These are phyloP conservation scores for Escovopsis weberi DNA, from an alignment of 2,329 filamentous ascomycete genomes.

Conservation along the genomic window DNA sequence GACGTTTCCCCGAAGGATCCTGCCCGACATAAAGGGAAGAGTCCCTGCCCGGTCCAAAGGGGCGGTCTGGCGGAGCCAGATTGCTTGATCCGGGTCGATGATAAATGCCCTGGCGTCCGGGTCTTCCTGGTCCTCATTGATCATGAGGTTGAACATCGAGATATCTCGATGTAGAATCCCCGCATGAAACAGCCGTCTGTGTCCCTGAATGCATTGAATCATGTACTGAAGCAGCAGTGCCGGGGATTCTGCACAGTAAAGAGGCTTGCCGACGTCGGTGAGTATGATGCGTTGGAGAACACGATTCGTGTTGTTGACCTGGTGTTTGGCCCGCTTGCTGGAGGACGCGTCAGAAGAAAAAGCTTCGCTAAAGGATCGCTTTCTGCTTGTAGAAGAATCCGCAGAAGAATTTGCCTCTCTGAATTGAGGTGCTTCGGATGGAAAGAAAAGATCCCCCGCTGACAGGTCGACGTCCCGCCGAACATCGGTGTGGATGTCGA, in stretches of 20 bases:
- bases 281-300: slow-evolving; percentile 26
- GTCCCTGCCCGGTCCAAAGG: too few species aligned
- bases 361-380: slow-evolving; percentile 16
- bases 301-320: slow-evolving; percentile 19
- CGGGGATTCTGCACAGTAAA: slow-evolving; percentile 24
- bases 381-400: slow-evolving; percentile 5
- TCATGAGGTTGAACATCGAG: slow-evolving; percentile 1
- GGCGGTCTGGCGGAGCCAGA: too few species aligned
- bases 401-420: slow-evolving; percentile 13
- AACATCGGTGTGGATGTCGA: slow-evolving; percentile 19
- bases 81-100: too few species aligned
- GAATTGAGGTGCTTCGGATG: slow-evolving; percentile 6
- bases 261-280: slow-evolving; percentile 23
- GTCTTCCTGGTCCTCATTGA: slow-evolving; percentile 25
- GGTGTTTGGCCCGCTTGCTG: slow-evolving; percentile 12
- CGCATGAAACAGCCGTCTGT: slow-evolving; percentile 19
- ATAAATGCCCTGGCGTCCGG: slow-evolving; percentile 19
- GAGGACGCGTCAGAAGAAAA: slow-evolving; percentile 10
- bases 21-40: too few species aligned
- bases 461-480: slow-evolving; percentile 15
- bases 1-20: too few species aligned
- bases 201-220: slow-evolving; percentile 21
- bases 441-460: slow-evolving; percentile 17
- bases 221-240: slow-evolving; percentile 20
- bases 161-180: slow-evolving; percentile 19